Conservation (phyloP, 768 basidiomycete species). For the Tricholoma sp. region DNA sequence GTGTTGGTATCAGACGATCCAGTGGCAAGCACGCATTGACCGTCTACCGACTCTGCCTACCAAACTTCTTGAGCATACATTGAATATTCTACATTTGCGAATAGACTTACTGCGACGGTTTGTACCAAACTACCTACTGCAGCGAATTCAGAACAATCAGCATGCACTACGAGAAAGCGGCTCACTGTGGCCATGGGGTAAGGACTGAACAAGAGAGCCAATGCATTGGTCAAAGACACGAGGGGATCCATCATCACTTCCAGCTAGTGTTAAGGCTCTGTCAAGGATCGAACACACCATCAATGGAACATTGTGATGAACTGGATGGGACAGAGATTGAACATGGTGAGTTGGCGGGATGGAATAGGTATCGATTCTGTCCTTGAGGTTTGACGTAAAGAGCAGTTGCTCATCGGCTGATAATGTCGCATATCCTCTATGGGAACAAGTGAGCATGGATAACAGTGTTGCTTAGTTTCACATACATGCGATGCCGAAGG, state of each 20-base stretch:
- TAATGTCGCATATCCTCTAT: not conserved
- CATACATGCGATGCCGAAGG: not conserved
- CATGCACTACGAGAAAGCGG: too few relatives aligned
- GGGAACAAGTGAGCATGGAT: not conserved
- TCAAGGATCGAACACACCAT: not conserved
- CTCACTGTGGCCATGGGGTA: too few relatives aligned
- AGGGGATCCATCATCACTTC: constrained; percentile 1
- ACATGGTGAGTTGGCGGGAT: not conserved
- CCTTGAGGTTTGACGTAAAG: not conserved
- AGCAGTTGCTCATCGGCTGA: not conserved
- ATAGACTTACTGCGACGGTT: not conserved
- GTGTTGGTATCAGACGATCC: not conserved
- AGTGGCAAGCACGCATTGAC: not conserved
- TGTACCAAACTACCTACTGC: not conserved
- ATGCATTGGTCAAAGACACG: too few relatives aligned
- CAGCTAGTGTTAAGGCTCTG: not conserved
- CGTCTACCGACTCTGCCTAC: not conserved
- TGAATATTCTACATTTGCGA: not conserved
- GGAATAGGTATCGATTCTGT: not conserved
- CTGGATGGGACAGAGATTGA: not conserved
- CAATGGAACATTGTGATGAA: not conserved
- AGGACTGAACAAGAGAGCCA: too few relatives aligned
- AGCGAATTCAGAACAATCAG: not conserved
- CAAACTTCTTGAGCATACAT: not conserved
- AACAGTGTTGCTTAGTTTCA: not conserved